A percentile compares a stretch with the other conserved stretches of the same genome.
Evolutionary conservation across 306 rosid species (phyloP).

Genomic region (Acacia crassicarpa): DNA sequence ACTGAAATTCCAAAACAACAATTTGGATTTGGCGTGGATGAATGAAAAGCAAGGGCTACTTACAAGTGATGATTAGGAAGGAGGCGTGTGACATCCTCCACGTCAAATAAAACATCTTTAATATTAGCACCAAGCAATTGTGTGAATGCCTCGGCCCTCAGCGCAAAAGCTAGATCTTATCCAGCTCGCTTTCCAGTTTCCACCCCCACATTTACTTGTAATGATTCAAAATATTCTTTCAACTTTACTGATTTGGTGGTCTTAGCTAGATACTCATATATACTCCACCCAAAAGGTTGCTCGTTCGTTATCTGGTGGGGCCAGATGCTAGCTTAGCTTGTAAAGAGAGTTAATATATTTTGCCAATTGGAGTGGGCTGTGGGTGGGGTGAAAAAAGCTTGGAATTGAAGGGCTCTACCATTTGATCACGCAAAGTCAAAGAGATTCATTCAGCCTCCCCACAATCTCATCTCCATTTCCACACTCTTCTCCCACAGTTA

Average conservation of each 20-base stretch:
- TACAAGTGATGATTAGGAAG: not conserved
- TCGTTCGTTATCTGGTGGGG: not conserved
- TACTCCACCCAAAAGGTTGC: not conserved
- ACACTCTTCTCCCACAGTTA: not conserved
- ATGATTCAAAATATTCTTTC: not conserved
- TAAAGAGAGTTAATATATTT: not conserved
- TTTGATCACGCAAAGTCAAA: not conserved
- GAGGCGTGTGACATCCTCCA: conserved; percentile 35
- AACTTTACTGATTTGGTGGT: not conserved
- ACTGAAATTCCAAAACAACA: not conserved
- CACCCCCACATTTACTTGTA: not conserved
- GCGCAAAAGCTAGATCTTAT: not conserved
- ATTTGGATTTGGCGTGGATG: not conserved
- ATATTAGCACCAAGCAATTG: not conserved
- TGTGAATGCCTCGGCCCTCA: not conserved
- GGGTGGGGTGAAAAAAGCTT: too few relatives aligned
- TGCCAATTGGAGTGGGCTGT: not conserved
- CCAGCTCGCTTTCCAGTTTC: not conserved
- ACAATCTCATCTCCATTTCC: not conserved
- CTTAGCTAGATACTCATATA: too few relatives aligned
- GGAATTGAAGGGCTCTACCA: not conserved
- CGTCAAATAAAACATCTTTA: not conserved
- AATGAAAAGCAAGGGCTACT: not conserved
- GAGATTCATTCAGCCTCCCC: not conserved
- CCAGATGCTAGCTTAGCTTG: not conserved